These are phyloP conservation scores for Vairimorpha apis DNA, from an alignment of 371 early-diverging fungal species.

Conservation along the genomic window DNA sequence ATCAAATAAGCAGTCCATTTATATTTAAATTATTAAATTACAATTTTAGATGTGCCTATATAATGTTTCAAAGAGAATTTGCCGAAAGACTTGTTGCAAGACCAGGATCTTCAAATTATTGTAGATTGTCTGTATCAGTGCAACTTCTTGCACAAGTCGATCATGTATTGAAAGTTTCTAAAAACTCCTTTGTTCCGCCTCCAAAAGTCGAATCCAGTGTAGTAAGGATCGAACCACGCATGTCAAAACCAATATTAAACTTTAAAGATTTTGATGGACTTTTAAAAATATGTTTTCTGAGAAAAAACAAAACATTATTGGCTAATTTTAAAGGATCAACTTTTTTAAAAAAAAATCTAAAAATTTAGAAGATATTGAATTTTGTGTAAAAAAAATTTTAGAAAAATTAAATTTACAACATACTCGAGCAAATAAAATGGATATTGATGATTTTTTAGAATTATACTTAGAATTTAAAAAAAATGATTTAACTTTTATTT, in stretches of 20 bases:
- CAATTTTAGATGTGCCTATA: conserved; percentile 74
- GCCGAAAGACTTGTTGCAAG: conserved; percentile 88
- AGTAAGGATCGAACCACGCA: conserved; percentile 81
- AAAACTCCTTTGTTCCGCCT: conserved; percentile 95
- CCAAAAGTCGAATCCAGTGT: conserved; percentile 93
- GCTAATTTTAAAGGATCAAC: conserved; percentile 79
- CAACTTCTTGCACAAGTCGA: conserved; percentile 87
- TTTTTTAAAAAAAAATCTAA: conserved; percentile 68
- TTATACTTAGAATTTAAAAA: conserved; percentile 62
- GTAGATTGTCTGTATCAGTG: conserved; percentile 88
- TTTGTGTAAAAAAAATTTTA: conserved; percentile 38
- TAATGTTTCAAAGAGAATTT: conserved; percentile 99
- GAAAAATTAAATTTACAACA: conserved; percentile 65
- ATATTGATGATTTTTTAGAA: conserved; percentile 74
- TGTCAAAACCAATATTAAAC: conserved; percentile 83
- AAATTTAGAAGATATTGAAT: conserved; percentile 20
- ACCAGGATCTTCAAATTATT: conserved; percentile 83
- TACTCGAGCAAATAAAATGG: conserved; percentile 77
- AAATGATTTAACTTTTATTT: conserved; percentile 48
- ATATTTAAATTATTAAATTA: conserved; percentile 88
- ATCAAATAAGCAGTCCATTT: conserved; percentile 84
- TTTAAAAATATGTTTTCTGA: conserved; percentile 79
- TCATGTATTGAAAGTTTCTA: conserved; percentile 85
- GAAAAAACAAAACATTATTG: conserved; percentile 88
- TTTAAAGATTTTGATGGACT: conserved; percentile 93